Evolutionary conservation across 2,329 filamentous ascomycete genomes (phyloP), one percentile per base, ranked within the genome.

Genomic region (Fusarium musae): DNA sequence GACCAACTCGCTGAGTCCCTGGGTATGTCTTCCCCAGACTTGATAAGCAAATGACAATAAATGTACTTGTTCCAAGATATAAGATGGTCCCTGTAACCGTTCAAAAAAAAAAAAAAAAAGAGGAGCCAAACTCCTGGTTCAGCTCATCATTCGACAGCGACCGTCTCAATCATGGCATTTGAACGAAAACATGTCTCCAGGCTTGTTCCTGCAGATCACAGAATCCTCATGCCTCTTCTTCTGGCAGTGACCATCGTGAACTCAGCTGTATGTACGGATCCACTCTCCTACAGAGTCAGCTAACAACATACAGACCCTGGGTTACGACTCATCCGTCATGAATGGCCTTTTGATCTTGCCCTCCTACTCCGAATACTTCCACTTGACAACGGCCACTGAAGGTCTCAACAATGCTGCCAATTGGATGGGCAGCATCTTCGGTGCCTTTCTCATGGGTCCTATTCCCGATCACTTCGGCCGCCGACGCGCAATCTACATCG

Each of bases 331-430:
- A 0, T 49, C 56, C 3, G 56, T 59, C 8, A 49, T 59, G 42
- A 59, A 59, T 15, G 42, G 42, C 11, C 23, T 59, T 1, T 28
- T 59, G n/a, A 59, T 59, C 32, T 16, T 59, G 23, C 42, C 56
- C 1, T 59, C 56, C 9, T 59, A 59, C 23, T 59, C 56, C 6
- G 42, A 59, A 10, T 59, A 59, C 23, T 59, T 59, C n/a, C 32
- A 19, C 32, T 16, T 59, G 5, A 59, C 11, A 7, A 59, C 56
- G 6, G 56, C 42, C 23, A 59, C 56, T 28, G 56, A 59, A 36
- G 56, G 56, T 23, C 56, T 59, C 23, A 59, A 59, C 13, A 59
- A 50, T 19, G 56, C 56, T 6, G 56, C 56, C 15, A 59, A 59
- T n/a, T 59, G 56, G 56, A 59, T 59, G 42, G 56, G 56, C 1